Percentiles rank a stretch among this genome's conserved stretches.
These are phyloP conservation scores for Barnettozyma botsteinii DNA, from an alignment of 805 yeast genomes.

Conservation along the genomic window DNA sequence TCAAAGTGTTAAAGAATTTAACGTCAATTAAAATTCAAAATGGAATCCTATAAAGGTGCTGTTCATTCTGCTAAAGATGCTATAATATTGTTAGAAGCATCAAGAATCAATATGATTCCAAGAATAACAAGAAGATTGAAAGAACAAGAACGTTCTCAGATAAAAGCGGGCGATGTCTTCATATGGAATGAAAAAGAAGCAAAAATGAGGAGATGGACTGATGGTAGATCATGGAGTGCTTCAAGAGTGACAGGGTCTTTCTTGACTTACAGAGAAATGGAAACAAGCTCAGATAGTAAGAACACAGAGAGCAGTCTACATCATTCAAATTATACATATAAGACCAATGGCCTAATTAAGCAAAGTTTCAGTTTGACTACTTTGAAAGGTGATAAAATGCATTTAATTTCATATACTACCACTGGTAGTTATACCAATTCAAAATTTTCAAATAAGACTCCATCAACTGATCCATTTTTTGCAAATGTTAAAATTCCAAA, in stretches of 20 bases:
- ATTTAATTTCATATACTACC: constrained; percentile 52
- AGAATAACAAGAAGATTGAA: constrained; percentile 54
- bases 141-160: constrained; percentile 42
- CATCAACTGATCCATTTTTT: constrained; percentile 37
- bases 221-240: constrained; percentile 69
- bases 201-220: constrained; percentile 76
- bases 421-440: constrained; percentile 26
- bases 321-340: constrained; percentile 29
- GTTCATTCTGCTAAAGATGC: constrained; percentile 58
- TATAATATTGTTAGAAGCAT: constrained; percentile 58
- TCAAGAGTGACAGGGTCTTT: constrained; percentile 63
- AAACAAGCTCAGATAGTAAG: constrained; percentile 17
- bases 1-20: too few species aligned
- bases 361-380: constrained; percentile 58
- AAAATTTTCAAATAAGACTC: constrained; percentile 30
- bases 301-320: neutral
- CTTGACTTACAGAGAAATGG: constrained; percentile 58
- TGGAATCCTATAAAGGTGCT: constrained; percentile 60
- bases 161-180: constrained; percentile 55
- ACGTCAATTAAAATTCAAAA: too few species aligned
- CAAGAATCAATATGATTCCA: constrained; percentile 50
- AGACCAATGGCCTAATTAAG: constrained; percentile 52
- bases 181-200: constrained; percentile 70
- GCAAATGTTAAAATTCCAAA: constrained; percentile 29
- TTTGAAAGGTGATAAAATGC: constrained; percentile 46